Conservation (phyloP, 164 flowering plant species). For the Umbellularia californica region DNA sequence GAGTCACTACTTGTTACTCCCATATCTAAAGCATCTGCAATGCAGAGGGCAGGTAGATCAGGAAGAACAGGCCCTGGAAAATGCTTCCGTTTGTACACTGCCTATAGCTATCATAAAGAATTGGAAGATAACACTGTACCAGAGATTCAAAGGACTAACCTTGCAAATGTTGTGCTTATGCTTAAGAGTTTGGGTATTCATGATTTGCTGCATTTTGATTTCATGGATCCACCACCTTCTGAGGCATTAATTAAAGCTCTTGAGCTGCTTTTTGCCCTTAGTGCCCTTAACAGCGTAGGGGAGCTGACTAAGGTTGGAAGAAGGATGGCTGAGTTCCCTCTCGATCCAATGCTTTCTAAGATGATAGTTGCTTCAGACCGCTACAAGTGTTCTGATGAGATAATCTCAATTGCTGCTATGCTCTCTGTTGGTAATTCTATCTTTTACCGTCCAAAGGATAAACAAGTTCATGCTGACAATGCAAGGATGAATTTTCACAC, state of each 20-base stretch:
- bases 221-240: constrained; percentile 96
- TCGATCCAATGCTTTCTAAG: constrained; percentile 95
- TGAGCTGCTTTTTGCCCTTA: constrained; percentile 74
- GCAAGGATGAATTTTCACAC: constrained; percentile 90
- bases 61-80: constrained; percentile 97
- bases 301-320: constrained; percentile 88
- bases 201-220: constrained; percentile 79
- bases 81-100: constrained; percentile 84
- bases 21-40: constrained; percentile 93
- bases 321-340: constrained; percentile 95
- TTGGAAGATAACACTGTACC: constrained; percentile 90
- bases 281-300: constrained; percentile 83
- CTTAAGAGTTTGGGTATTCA: constrained; percentile 93
- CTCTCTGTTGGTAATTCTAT: constrained; percentile 91
- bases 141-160: constrained; percentile 89
- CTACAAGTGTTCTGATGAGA: constrained; percentile 82
- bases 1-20: constrained; percentile 80
- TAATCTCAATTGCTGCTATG: constrained; percentile 94
- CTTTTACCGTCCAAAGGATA: constrained; percentile 94
- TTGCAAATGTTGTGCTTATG: constrained; percentile 85
- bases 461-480: constrained; percentile 98
- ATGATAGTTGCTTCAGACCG: constrained; percentile 94
- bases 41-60: constrained; percentile 88
- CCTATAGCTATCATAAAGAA: constrained; percentile 63
- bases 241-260: constrained; percentile 86